Conservation (phyloP, 2,329 filamentous ascomycete species). For the Epichloe typhina region DNA sequence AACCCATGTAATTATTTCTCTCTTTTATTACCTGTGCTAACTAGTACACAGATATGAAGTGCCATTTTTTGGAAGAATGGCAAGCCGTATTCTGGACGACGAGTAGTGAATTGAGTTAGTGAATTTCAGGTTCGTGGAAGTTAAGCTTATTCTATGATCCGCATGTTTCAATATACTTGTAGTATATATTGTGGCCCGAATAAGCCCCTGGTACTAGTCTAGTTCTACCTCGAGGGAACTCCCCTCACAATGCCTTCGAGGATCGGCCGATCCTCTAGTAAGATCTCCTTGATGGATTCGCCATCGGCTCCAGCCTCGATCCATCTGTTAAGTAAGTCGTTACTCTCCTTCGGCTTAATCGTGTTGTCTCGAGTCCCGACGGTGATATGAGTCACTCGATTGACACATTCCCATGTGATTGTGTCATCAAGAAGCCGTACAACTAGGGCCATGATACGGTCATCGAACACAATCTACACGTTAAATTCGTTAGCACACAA, state of each 20-base stretch:
- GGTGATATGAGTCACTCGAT: slow-evolving; percentile 75
- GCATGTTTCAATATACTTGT: not conserved
- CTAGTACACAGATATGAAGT: slow-evolving; percentile 55
- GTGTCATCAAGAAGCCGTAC: slow-evolving; percentile 53
- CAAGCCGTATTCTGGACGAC: slow-evolving; percentile 82
- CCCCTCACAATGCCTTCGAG: slow-evolving; percentile 36
- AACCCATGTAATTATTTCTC: not conserved
- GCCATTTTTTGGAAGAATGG: slow-evolving; percentile 72
- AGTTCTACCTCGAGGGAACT: slow-evolving; percentile 32
- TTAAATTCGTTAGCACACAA: not conserved
- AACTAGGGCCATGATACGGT: slow-evolving; percentile 81
- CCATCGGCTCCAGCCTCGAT: slow-evolving; percentile 38
- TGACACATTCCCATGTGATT: slow-evolving; percentile 54
- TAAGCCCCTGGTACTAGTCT: not conserved
- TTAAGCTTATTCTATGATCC: not conserved
- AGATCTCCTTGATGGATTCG: slow-evolving; percentile 31
- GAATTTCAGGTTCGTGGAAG: not conserved
- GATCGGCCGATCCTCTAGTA: slow-evolving; percentile 35
- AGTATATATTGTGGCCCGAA: not conserved
- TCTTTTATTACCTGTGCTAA: not conserved
- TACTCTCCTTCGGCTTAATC: slow-evolving; percentile 91
- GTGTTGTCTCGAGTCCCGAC: slow-evolving; percentile 62
- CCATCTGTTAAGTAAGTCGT: slow-evolving; percentile 69
- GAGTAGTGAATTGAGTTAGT: slow-evolving; percentile 31
- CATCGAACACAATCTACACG: slow-evolving; percentile 61